Conservation (phyloP, 495 filamentous ascomycete genomes). For the Hypoxylon lenormandii region DNA sequence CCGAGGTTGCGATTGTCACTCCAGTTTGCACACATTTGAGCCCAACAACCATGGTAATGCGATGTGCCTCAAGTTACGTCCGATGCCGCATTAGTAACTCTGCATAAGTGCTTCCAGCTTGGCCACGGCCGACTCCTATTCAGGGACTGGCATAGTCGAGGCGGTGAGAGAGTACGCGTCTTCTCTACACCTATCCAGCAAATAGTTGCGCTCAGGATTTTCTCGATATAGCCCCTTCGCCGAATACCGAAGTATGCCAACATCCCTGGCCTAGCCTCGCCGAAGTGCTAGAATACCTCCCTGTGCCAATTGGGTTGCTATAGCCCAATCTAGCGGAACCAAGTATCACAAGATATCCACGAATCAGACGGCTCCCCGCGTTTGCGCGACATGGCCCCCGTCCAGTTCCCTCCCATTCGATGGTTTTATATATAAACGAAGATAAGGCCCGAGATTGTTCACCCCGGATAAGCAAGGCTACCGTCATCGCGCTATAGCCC, state of each 20-base stretch:
- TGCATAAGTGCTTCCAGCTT: too few species aligned
- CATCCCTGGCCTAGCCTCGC: slow-evolving; percentile 26
- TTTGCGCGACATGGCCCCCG: slow-evolving; percentile 24
- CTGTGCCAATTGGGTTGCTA: slow-evolving; percentile 21
- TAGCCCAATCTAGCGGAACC: slow-evolving; percentile 41
- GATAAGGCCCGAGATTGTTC: slow-evolving; percentile 38
- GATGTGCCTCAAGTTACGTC: too few species aligned
- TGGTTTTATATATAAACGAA: slow-evolving; percentile 30
- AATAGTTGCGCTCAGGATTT: slow-evolving; percentile 7
- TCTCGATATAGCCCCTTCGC: slow-evolving; percentile 16
- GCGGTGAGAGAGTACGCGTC: too few species aligned
- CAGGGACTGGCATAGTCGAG: too few species aligned
- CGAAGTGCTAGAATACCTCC: slow-evolving; percentile 12
- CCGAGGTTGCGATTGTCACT: slow-evolving; percentile 4
- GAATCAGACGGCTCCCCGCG: slow-evolving; percentile 30
- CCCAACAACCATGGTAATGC: too few species aligned
- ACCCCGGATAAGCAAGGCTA: slow-evolving; percentile 42
- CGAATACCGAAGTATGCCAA: slow-evolving; percentile 17
- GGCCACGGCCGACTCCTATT: too few species aligned
- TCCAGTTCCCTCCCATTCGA: slow-evolving; percentile 28
- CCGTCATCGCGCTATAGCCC: slow-evolving; percentile 36
- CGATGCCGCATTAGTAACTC: too few species aligned
- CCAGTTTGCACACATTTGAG: too few species aligned
- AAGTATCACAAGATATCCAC: slow-evolving; percentile 31
- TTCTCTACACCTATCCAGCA: not conserved